phyloP scores from a whole-genome alignment of 202 grass and related monocot species.

The Zizania palustris region DNA sequence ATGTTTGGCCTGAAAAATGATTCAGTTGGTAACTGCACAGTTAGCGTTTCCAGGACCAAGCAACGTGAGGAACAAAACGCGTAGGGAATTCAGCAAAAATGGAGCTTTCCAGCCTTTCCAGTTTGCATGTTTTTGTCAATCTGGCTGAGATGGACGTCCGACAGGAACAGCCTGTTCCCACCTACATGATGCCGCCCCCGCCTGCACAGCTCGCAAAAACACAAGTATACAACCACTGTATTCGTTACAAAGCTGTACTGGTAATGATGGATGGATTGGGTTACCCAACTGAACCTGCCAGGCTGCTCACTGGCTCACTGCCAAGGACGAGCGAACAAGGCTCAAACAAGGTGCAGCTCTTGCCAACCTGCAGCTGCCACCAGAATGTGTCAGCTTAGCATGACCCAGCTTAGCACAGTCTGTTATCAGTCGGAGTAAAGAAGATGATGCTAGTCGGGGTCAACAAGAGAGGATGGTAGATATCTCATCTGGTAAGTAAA shows the following conservation, averaged over 20 bases:
- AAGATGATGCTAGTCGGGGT: too few relatives aligned
- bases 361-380: constrained; percentile 22
- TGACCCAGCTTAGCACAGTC: too few relatives aligned
- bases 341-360: background rate
- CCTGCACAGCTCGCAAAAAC: constrained; percentile 19
- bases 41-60: background rate
- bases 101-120: constrained; percentile 23
- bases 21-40: too few relatives aligned
- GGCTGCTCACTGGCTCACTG: background rate
- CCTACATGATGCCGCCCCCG: constrained; percentile 11
- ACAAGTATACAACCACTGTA: background rate
- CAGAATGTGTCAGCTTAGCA: background rate
- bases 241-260: background rate
- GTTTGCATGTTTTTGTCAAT: constrained; percentile 17
- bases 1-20: too few relatives aligned
- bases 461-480: background rate
- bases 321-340: background rate
- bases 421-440: too few relatives aligned
- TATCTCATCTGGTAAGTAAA: constrained; percentile 27
- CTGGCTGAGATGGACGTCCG: constrained; percentile 40
- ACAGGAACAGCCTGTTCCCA: constrained; percentile 52
- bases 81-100: background rate
- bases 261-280: background rate
- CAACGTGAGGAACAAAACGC: background rate
- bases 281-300: constrained; percentile 43